phyloP scores from a whole-genome alignment of 257 asterid genomes.

The Salvia splendens region DNA sequence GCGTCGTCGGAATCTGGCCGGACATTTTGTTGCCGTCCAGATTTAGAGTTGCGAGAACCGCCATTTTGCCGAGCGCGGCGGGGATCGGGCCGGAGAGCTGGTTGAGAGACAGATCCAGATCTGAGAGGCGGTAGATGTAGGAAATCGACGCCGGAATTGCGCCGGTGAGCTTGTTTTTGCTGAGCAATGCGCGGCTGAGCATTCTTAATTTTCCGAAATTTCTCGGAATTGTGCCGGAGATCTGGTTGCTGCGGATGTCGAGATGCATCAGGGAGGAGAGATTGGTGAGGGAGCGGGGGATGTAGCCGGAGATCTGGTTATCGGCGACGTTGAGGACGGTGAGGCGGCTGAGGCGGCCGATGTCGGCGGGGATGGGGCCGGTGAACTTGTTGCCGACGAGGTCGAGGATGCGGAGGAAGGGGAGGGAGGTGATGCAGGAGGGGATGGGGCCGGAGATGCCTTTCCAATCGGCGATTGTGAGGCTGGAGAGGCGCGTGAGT shows the following conservation, averaged over 20 bases:
- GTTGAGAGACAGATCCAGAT: slow-evolving; percentile 76
- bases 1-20: slow-evolving; percentile 62
- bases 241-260: slow-evolving; percentile 60
- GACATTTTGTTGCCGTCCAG: slow-evolving; percentile 73
- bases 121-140: slow-evolving; percentile 70
- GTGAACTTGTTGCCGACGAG: slow-evolving; percentile 72
- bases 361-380: slow-evolving; percentile 62
- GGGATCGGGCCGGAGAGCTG: slow-evolving; percentile 72
- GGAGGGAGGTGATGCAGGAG: slow-evolving; percentile 55
- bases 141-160: slow-evolving; percentile 62
- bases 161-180: slow-evolving; percentile 60
- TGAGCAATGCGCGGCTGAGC: slow-evolving; percentile 81
- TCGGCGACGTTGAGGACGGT: slow-evolving; percentile 81
- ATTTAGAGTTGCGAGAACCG: slow-evolving; percentile 76
- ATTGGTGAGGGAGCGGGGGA: slow-evolving; percentile 65
- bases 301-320: slow-evolving; percentile 57
- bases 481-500: slow-evolving; percentile 65
- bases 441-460: slow-evolving; percentile 80
- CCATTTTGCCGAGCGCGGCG: slow-evolving; percentile 69
- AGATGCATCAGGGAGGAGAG: slow-evolving; percentile 68
- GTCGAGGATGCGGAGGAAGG: slow-evolving; percentile 65
- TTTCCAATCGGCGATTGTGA: slow-evolving; percentile 87
- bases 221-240: slow-evolving; percentile 63
- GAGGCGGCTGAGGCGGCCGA: slow-evolving; percentile 72
- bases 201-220: slow-evolving; percentile 63